A percentile compares a stretch with the other conserved stretches of the same genome.
These are phyloP conservation scores for Fusarium hostae DNA, from an alignment of 2,329 filamentous ascomycete species.

Conservation along the genomic window DNA sequence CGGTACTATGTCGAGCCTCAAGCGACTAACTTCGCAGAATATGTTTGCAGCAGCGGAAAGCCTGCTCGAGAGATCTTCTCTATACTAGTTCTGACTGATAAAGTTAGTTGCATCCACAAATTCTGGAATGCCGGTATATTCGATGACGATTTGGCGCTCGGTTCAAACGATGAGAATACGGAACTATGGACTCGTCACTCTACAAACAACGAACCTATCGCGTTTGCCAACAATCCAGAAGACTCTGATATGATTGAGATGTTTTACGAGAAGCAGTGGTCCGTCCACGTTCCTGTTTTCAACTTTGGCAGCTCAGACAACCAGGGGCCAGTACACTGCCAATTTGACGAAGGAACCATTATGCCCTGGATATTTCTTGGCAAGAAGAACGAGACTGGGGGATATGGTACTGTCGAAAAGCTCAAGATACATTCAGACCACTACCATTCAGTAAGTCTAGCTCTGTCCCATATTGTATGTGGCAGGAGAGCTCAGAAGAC, in stretches of 20 bases:
- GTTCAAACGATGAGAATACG: neutral
- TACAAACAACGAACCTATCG: neutral
- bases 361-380: neutral
- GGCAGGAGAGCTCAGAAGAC: neutral
- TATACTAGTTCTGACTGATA: neutral
- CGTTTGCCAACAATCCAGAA: neutral
- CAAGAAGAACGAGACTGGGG: neutral
- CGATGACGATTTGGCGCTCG: neutral
- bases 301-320: neutral
- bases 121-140: neutral
- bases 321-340: neutral
- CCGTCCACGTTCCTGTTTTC: neutral
- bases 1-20: neutral
- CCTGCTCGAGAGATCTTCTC: neutral
- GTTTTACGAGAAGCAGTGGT: neutral
- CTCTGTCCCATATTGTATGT: too few relatives aligned
- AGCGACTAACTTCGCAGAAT: accelerated
- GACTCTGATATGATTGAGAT: neutral
- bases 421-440: neutral
- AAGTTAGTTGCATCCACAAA: neutral
- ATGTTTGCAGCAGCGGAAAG: neutral
- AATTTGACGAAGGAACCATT: neutral
- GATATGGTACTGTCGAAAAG: neutral
- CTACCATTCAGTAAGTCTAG: neutral
- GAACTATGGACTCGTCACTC: neutral